Percentiles rank a stretch among this genome's conserved stretches.
These are phyloP conservation scores for Pestalotiopsis sp. DNA, from an alignment of 2,329 filamentous ascomycete species.

Conservation along the genomic window DNA sequence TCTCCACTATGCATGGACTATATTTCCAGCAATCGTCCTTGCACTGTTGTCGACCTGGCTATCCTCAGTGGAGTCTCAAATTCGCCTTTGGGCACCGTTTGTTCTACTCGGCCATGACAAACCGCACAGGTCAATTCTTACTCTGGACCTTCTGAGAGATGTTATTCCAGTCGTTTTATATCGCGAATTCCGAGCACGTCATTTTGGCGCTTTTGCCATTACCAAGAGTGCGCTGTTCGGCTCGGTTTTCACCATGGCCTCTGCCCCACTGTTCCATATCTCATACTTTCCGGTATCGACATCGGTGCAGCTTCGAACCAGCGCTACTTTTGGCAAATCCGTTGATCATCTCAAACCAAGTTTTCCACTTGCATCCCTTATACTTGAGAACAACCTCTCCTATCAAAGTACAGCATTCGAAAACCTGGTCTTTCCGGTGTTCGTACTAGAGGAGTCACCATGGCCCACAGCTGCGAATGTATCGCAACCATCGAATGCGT, in stretches of 20 bases:
- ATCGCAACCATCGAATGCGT: neutral
- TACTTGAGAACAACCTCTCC: neutral
- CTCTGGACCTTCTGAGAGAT: neutral
- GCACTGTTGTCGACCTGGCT: neutral
- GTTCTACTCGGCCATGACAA: neutral
- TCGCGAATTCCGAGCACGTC: neutral
- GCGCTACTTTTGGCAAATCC: too few relatives aligned
- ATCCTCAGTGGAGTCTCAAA: neutral
- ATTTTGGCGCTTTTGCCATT: neutral
- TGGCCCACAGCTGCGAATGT: neutral
- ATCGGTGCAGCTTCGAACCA: neutral
- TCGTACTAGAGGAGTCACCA: neutral
- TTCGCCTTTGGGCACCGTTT: neutral
- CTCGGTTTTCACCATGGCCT: neutral
- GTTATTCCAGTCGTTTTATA: neutral
- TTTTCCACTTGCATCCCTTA: neutral
- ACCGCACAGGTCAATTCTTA: neutral
- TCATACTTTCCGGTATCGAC: neutral
- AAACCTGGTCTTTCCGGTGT: neutral
- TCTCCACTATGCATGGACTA: neutral
- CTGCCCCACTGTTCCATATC: neutral
- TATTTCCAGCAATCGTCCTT: neutral
- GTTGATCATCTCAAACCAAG: too few relatives aligned
- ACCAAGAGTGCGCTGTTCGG: neutral
- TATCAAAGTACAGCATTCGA: neutral